Percentiles rank a stretch among this genome's conserved stretches.
Conservation (phyloP, 2,329 filamentous ascomycete genomes). For the Aspergillus eucalypticola region DNA sequence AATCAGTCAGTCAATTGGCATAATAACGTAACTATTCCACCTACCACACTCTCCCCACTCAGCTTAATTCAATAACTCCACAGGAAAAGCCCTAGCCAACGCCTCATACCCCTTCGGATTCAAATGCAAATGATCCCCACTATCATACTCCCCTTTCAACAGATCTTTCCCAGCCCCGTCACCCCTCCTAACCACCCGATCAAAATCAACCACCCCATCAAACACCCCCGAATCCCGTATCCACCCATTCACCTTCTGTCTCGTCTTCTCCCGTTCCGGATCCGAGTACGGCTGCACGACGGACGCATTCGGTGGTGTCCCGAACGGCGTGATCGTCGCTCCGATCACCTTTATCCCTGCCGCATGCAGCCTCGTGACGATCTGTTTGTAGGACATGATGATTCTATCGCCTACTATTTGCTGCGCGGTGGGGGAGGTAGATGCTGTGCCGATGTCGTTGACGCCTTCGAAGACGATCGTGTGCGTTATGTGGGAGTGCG, state of each 20-base stretch:
- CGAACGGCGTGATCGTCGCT: conserved; percentile 68
- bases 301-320: conserved; percentile 35
- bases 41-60: not conserved
- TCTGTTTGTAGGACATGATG: conserved; percentile 60
- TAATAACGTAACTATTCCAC: not conserved
- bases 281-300: conserved; percentile 55
- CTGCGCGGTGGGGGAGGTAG: conserved; percentile 49
- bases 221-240: conserved; percentile 60
- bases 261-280: conserved; percentile 56
- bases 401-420: conserved; percentile 51
- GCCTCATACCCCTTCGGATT: conserved; percentile 61
- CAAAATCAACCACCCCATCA: conserved; percentile 65
- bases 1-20: not conserved
- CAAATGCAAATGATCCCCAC: conserved; percentile 67
- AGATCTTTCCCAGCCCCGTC: conserved; percentile 47
- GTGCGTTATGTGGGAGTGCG: conserved; percentile 59
- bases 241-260: conserved; percentile 62
- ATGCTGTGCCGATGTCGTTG: conserved; percentile 64
- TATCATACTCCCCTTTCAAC: conserved; percentile 56
- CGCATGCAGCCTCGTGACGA: conserved; percentile 56
- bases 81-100: conserved; percentile 60
- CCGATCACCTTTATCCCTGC: conserved; percentile 60
- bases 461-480: conserved; percentile 69
- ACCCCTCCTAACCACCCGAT: conserved; percentile 54
- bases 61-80: conserved; percentile 36